These are phyloP conservation scores for Eucalyptus camaldulensis DNA, from an alignment of 345 rosid species.

Conservation along the genomic window DNA sequence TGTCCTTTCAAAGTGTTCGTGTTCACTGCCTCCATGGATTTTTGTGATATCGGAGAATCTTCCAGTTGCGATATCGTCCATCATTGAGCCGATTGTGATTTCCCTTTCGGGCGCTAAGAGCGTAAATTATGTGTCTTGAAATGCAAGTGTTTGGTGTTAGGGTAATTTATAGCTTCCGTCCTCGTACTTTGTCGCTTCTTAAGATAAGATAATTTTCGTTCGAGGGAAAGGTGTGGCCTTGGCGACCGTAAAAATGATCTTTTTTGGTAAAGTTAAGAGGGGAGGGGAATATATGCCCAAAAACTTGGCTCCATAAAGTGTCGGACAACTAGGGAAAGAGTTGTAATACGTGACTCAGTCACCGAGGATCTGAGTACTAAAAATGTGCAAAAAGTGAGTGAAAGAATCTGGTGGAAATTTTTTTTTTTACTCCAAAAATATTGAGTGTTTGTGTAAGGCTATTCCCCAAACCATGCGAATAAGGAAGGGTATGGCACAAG, in stretches of 20 bases:
- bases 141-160: background rate
- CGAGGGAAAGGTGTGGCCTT: constrained; percentile 5
- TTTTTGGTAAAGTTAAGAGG: constrained; percentile 36
- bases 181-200: background rate
- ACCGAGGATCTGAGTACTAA: background rate
- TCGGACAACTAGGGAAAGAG: constrained; percentile 23
- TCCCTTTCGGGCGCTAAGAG: background rate
- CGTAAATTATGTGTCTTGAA: background rate
- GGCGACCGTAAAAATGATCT: constrained; percentile 11
- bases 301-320: constrained; percentile 17
- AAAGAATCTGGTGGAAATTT: constrained; percentile 30
- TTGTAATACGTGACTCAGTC: constrained; percentile 13
- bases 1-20: background rate
- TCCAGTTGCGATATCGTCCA: background rate
- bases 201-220: background rate
- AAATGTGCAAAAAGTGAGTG: constrained; percentile 21
- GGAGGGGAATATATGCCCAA: constrained; percentile 43
- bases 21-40: background rate
- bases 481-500: background rate
- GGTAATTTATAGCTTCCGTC: background rate
- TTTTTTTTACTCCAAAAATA: constrained; percentile 2
- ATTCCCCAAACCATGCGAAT: constrained; percentile 1
- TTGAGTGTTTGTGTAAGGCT: background rate
- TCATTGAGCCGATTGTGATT: background rate
- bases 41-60: background rate